A percentile compares a stretch with the other conserved stretches of the same genome.
Conservation (phyloP, 2,329 filamentous ascomycete genomes). For the Exophiala bonariae region DNA sequence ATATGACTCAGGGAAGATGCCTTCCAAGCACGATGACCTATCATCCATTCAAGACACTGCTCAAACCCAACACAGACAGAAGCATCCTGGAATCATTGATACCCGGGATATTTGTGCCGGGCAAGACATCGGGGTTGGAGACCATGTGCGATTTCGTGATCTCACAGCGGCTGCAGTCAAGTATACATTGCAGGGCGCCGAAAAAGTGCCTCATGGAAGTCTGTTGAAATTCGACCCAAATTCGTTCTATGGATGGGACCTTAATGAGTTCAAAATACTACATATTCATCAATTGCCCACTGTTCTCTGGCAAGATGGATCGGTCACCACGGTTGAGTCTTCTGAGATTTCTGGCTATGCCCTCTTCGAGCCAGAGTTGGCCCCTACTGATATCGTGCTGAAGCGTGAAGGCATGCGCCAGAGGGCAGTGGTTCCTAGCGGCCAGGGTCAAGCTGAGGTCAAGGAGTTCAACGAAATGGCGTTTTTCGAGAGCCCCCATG, state of each 20-base stretch:
- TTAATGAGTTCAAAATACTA: constrained; percentile 58
- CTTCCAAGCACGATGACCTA: constrained; percentile 4
- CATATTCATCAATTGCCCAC: constrained; percentile 50
- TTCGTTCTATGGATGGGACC: constrained; percentile 55
- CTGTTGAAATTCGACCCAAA: constrained; percentile 47
- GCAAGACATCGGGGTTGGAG: constrained; percentile 42
- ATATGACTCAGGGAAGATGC: constrained; percentile 29
- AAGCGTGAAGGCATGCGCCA: constrained; percentile 42
- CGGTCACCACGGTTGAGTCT: constrained; percentile 47
- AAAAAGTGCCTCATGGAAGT: constrained; percentile 39
- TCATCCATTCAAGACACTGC: not conserved
- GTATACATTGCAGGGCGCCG: constrained; percentile 47
- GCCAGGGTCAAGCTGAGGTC: not conserved
- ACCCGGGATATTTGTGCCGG: constrained; percentile 7
- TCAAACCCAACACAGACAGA: not conserved
- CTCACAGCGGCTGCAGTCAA: constrained; percentile 51
- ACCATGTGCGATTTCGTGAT: constrained; percentile 58
- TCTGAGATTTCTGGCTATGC: constrained; percentile 38
- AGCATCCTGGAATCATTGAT: not conserved
- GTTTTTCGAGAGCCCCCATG: constrained; percentile 26
- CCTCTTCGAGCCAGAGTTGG: constrained; percentile 53
- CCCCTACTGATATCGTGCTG: constrained; percentile 57
- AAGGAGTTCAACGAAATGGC: constrained; percentile 28
- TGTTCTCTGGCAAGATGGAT: constrained; percentile 61
- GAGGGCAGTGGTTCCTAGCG: constrained; percentile 1